A percentile compares a stretch with the other conserved stretches of the same genome.
Evolutionary conservation across 202 grass and related monocot genomes (phyloP).

Genomic region (Miscanthus sacchariflorus): DNA sequence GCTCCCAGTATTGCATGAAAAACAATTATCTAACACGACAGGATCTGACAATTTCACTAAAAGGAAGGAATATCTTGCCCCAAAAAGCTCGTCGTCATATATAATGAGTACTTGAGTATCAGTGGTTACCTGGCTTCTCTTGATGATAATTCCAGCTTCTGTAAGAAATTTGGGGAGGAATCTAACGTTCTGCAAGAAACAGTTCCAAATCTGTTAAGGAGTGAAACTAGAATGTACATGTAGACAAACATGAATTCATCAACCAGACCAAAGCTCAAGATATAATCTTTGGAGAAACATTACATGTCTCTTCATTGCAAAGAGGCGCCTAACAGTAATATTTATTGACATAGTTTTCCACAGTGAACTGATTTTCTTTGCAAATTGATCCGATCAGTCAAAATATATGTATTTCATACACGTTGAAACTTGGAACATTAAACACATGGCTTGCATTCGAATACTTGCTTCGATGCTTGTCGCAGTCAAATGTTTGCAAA

Average conservation of each 20-base stretch:
- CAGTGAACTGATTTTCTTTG: background rate
- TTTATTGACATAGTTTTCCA: conserved; percentile 13
- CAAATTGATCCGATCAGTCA: background rate
- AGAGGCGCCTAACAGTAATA: conserved; percentile 11
- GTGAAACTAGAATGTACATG: conserved; percentile 4
- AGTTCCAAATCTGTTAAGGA: conserved; percentile 35
- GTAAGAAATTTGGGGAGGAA: conserved; percentile 91
- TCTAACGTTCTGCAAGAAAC: conserved; percentile 84
- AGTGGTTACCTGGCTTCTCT: conserved; percentile 80
- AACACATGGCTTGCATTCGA: conserved; percentile 5
- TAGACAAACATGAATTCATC: conserved; percentile 11
- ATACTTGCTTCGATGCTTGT: conserved; percentile 12
- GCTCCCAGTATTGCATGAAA: conserved; percentile 17
- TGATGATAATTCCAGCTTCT: conserved; percentile 96
- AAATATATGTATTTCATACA: background rate
- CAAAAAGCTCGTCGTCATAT: background rate
- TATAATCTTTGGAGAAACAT: background rate
- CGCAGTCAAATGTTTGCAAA: background rate
- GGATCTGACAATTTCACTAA: background rate
- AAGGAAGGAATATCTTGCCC: background rate
- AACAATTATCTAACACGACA: conserved; percentile 17
- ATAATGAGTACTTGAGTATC: background rate
- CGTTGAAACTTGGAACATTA: background rate
- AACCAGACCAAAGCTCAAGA: conserved; percentile 20
- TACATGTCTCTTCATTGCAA: background rate